phyloP scores from a whole-genome alignment of 2,329 filamentous ascomycete genomes.

The Stagonosporopsis vannaccii region DNA sequence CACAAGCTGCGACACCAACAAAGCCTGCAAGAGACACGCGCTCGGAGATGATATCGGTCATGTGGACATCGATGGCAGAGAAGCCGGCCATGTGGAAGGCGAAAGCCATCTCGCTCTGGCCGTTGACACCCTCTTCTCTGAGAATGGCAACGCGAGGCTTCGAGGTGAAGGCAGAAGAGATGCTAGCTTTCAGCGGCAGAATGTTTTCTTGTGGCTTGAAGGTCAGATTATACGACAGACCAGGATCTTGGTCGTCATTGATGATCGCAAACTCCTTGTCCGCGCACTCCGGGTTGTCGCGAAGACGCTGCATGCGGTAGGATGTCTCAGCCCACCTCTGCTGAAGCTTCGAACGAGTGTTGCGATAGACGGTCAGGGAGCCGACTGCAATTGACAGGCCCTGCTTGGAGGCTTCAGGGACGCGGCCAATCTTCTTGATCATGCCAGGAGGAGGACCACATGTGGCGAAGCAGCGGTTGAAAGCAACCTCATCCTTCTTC shows the following conservation, averaged over 20 bases:
- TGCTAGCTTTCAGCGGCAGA: slow-evolving; percentile 70
- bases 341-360: slow-evolving; percentile 77
- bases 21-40: slow-evolving; percentile 83
- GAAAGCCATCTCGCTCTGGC: slow-evolving; percentile 97
- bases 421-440: slow-evolving; percentile 82
- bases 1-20: slow-evolving; percentile 89
- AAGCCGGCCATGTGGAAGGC: slow-evolving; percentile 93
- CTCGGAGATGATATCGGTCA: slow-evolving; percentile 86
- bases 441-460: slow-evolving; percentile 83
- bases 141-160: slow-evolving; percentile 88
- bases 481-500: slow-evolving; percentile 81
- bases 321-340: slow-evolving; percentile 90
- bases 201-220: slow-evolving; percentile 82
- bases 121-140: slow-evolving; percentile 94
- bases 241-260: slow-evolving; percentile 77
- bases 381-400: slow-evolving; percentile 78
- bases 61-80: slow-evolving; percentile 91
- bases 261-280: slow-evolving; percentile 83
- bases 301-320: slow-evolving; percentile 85
- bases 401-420: slow-evolving; percentile 74
- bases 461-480: slow-evolving; percentile 89
- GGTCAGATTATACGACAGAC: slow-evolving; percentile 82
- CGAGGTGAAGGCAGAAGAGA: slow-evolving; percentile 66
- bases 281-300: slow-evolving; percentile 87
- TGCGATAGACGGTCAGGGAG: slow-evolving; percentile 70